Conservation (phyloP, 352 stramenopile species). For the Thraustochytrium sp. region DNA sequence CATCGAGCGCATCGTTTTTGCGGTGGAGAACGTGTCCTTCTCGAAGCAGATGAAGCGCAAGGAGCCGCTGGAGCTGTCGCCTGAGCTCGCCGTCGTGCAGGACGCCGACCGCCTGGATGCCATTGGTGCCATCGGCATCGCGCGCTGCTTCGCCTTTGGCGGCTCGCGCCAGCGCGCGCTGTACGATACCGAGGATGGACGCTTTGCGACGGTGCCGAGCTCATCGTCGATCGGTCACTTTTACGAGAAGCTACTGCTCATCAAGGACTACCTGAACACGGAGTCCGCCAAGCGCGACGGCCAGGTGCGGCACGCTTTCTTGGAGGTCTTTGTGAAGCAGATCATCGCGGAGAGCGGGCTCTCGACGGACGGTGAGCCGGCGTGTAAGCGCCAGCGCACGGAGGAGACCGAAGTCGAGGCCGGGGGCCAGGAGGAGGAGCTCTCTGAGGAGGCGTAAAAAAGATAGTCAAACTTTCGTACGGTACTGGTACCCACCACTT, state of each 20-base stretch:
- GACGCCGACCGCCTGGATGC: conserved; percentile 79
- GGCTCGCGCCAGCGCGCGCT: conserved; percentile 67
- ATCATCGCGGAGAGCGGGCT: conserved; percentile 51
- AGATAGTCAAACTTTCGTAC: background rate
- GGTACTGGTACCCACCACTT: no score
- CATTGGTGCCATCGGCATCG: conserved; percentile 80
- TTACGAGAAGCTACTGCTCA: conserved; percentile 80
- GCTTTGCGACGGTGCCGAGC: conserved; percentile 61
- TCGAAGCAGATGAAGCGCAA: conserved; percentile 37
- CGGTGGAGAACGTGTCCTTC: conserved; percentile 10
- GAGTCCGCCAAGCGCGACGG: conserved; percentile 63
- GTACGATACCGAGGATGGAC: no score
- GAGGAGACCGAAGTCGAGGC: no score
- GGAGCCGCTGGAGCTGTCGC: conserved; percentile 49
- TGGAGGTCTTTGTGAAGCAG: conserved; percentile 71
- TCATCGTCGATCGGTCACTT: conserved; percentile 79
- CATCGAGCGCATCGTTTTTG: background rate
- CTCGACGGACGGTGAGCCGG: no score
- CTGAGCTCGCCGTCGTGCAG: conserved; percentile 66
- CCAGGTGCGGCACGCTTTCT: conserved; percentile 71
- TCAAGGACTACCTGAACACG: conserved; percentile 78
- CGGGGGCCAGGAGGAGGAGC: background rate
- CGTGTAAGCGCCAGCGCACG: no score
- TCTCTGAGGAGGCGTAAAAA: background rate
- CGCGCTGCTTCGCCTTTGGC: conserved; percentile 79